These are phyloP conservation scores for Udeniomyces megalosporus DNA, from an alignment of 768 basidiomycete genomes.

Conservation along the genomic window DNA sequence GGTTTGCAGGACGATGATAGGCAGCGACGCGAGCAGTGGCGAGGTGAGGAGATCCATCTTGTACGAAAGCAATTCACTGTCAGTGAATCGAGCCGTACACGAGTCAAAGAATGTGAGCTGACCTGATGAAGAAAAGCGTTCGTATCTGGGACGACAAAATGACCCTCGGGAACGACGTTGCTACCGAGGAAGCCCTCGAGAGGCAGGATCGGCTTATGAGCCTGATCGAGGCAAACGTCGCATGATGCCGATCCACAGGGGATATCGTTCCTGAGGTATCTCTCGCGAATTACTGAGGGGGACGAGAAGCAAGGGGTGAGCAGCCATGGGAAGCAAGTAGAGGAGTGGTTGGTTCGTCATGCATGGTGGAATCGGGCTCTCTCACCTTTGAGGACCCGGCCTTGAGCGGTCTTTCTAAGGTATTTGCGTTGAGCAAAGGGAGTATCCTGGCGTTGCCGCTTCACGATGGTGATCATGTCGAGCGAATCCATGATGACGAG, in stretches of 20 bases:
- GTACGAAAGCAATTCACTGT: not conserved
- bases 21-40: slow-evolving; percentile 44
- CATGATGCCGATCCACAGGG: slow-evolving; percentile 66
- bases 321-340: too few species aligned
- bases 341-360: too few species aligned
- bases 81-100: slow-evolving; percentile 5
- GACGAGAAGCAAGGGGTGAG: too few species aligned
- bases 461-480: slow-evolving; percentile 27
- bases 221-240: slow-evolving; percentile 37
- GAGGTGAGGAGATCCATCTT: slow-evolving; percentile 92
- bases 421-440: slow-evolving; percentile 60
- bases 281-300: slow-evolving; percentile 68
- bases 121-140: slow-evolving; percentile 88
- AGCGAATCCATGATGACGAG: not conserved
- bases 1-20: slow-evolving; percentile 82
- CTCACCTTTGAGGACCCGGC: slow-evolving; percentile 85
- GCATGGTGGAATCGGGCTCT: too few species aligned
- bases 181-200: slow-evolving; percentile 35
- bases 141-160: slow-evolving; percentile 81
- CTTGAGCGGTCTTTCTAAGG: slow-evolving; percentile 85
- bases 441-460: slow-evolving; percentile 26
- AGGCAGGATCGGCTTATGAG: slow-evolving; percentile 39
- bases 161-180: slow-evolving; percentile 27
- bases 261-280: slow-evolving; percentile 85
- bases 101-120: slow-evolving; percentile 19